Base-by-base conservation (phyloP, 2,329 filamentous ascomycete genomes). In the Decorospora gaudefroyi region DNA sequence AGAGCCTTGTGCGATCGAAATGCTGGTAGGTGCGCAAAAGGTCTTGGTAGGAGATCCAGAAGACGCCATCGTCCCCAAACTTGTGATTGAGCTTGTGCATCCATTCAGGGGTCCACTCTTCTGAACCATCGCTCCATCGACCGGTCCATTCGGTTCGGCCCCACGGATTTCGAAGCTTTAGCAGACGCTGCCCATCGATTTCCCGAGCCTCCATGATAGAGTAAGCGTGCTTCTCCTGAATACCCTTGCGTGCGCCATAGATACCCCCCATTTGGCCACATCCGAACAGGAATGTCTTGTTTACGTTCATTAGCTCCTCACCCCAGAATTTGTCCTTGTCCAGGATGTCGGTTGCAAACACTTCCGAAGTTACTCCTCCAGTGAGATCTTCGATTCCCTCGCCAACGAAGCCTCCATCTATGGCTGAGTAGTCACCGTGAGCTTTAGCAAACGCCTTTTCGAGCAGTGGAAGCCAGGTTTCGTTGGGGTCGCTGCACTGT, bases 371-470 rank as follows among this genome's bases (percentile, higher is more conserved):
- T 9, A 89, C 84, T 17, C 86, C 86, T 2, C 86, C 86, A 1
- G 80, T 82, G 18, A 82, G 63, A 51, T 83, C 80, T 58, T 83
- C 80, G 41, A 82, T 77, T 1, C 76, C 79, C 55, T 83, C 80
- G 6, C 77, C 85, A 12, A 86, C 84, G 63, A 84, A 89, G 0
- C 88, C 88, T 5, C 87, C 87, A 27, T 87, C 80, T 22, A 95
- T 87, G 1, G 85, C 79, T 12, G 78, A 81, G 56, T 87, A 95
- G 62, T 93, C 87, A 2, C 87, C 88, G 57, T 93, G 88, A 0
- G 86, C 86, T 68, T 93, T 93, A 13, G 88, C 88, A 63, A 88
- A 92, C 1, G 88, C 88, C 68, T 92, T 92, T 61, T 92, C 87
- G 1, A 91, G 74, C 16, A 93, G 72, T 0, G 88, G 86, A 4